Base-by-base conservation (phyloP, 164 flowering plant species). In the Warburgia ugandensis region DNA sequence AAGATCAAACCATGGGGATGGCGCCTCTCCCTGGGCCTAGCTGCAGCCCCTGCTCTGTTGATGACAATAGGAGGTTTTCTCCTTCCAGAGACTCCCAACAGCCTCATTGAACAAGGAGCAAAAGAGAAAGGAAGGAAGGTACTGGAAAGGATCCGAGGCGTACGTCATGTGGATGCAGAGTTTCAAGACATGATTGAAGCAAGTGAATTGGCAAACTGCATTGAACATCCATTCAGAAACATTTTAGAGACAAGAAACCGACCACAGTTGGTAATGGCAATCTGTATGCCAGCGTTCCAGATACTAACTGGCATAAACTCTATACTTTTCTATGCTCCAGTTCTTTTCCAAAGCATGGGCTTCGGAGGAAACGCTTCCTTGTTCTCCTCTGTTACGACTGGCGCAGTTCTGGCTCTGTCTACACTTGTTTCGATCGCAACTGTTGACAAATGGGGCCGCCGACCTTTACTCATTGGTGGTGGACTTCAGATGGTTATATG, bases 31-130 rank as follows among this genome's bases (percentile, higher is more conserved):
- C 69, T 91, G 1, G 96, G 96, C 35, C 72, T 91, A 37, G 97
- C 96, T 2, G 89, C 87, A 23, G 55, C 55, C 6, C 97, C 97
- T 7, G 97, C 96, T 7, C 16, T 72, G 0, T 16, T 91, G 19
- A 91, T 91, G 97, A 83, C 87, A 2, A 56, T 78, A 1, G 97
- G 97, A 21, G 97, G 97, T 1, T 6, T 76, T 21, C 55, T 87
- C 31, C 76, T 91, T 16, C 92, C 96, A 0, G 97, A 91, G 63
- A 91, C 96, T 9, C 98, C 96, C 17, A 91, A 91, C 73, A 81
- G 98, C 70, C 68, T 91, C 25, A 66, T 91, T 0, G 92, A 91
- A 48, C 69, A 73, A 10, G 96, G 95, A 33, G 9, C 3, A 0
- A 58, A 26, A 17, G 86, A 77, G 1, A 43, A 68, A 55, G 98